Conservation (phyloP, 805 yeast species). For the Naumovozyma baii region DNA sequence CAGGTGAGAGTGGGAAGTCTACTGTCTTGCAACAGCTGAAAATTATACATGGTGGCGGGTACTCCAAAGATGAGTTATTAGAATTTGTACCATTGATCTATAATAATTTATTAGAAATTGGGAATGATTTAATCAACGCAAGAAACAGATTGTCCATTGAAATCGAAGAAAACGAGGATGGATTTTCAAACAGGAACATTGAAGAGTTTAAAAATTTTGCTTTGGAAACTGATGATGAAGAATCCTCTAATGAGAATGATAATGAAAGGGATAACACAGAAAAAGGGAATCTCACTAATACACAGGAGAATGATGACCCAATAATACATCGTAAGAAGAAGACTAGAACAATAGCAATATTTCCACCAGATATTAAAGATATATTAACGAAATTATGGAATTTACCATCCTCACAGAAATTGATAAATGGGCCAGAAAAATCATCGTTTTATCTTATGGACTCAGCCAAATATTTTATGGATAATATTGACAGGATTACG, state of each 20-base stretch:
- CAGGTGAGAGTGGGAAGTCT: conserved; percentile 47
- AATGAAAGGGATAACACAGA: background rate
- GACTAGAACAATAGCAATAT: conserved; percentile 15
- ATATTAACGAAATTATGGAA: conserved; percentile 45
- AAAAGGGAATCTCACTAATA: background rate
- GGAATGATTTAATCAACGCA: conserved; percentile 60
- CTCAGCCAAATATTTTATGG: conserved; percentile 70
- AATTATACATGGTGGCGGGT: conserved; percentile 30
- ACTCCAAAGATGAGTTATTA: conserved; percentile 45
- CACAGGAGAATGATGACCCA: background rate
- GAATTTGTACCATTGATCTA: conserved; percentile 74
- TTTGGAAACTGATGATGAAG: background rate
- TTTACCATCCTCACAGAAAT: conserved; percentile 46
- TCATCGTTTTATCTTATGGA: conserved; percentile 76
- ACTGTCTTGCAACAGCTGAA: conserved; percentile 34
- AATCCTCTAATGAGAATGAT: background rate
- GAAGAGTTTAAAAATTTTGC: conserved; percentile 7
- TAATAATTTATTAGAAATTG: conserved; percentile 68
- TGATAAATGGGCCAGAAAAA: conserved; percentile 46
- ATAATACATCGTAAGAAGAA: background rate
- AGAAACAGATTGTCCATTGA: conserved; percentile 39
- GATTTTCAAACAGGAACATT: conserved; percentile 6
- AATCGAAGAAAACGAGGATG: conserved; percentile 21
- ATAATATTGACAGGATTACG: conserved; percentile 48
- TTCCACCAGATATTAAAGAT: conserved; percentile 38